Evolutionary conservation across 1,284 basidiomycete genomes (phyloP), one percentile per base, ranked within the genome.

Genomic region (Crucibulum cyathiforme): DNA sequence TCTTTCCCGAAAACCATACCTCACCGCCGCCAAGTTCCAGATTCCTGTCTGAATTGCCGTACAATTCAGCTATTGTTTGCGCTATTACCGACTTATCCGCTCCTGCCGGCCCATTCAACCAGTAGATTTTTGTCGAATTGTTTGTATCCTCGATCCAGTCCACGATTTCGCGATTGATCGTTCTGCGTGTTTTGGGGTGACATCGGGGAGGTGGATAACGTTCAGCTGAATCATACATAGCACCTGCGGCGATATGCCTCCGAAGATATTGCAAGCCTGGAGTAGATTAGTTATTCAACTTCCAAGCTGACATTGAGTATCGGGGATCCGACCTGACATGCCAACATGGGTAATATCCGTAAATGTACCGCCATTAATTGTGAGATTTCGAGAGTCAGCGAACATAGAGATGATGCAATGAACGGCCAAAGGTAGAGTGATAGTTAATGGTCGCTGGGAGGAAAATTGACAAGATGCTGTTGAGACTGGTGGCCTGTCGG

Each of bases 31-130:
- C n/a, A n/a, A n/a, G n/a, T n/a, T n/a, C n/a, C n/a, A n/a, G n/a
- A n/a, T n/a, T n/a, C n/a, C n/a, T n/a, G n/a, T n/a, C n/a, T n/a
- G n/a, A n/a, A 10, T 48, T 56, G 8, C 53, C 35, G 35, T 59
- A 67, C 1, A 10, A 6, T 39, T 65, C 63, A 6, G 65, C 66
- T 6, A 69, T 47, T 2, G 62, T 67, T 36, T 65, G 65, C 3
- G 61, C 60, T 8, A 70, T 63, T 3, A 63, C 60, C 2, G 68
- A 63, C 45, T 70, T 70, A 3, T 67, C 65, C 8, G 57, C 58
- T n/a, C n/a, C n/a, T n/a, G n/a, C n/a, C n/a, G n/a, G n/a, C n/a
- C n/a, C n/a, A n/a, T n/a, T n/a, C n/a, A n/a, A n/a, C n/a, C n/a
- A n/a, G n/a, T n/a, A n/a, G n/a, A n/a, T 36, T 12, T 39, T 17